Conservation (phyloP, 2,329 filamentous ascomycete species). For the Aureobasidium sp. region DNA sequence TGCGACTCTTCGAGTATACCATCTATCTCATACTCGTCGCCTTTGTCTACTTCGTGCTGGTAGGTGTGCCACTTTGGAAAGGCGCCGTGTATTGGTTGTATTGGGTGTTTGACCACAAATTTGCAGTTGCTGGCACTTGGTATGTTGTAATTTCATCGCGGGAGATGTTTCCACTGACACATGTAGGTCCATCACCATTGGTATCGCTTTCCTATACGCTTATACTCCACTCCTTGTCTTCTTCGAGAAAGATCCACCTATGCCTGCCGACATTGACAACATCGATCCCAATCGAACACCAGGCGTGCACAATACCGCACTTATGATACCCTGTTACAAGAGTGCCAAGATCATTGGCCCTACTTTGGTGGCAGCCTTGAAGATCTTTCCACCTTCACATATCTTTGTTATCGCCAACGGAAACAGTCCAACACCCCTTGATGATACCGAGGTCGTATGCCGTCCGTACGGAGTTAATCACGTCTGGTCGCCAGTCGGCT, state of each 20-base stretch:
- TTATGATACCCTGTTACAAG: constrained; percentile 46
- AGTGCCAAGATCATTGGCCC: constrained; percentile 36
- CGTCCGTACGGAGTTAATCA: constrained; percentile 40
- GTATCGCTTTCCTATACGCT: constrained; percentile 26
- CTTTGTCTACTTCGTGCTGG: constrained; percentile 42
- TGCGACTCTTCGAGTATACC: constrained; percentile 33
- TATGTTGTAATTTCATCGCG: not conserved
- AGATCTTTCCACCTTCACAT: constrained; percentile 40
- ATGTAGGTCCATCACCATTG: constrained; percentile 31
- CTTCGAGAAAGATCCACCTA: constrained; percentile 30
- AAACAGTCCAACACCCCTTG: constrained; percentile 40
- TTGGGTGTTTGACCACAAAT: constrained; percentile 35
- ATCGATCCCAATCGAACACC: constrained; percentile 19
- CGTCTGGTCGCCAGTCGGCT: constrained; percentile 43
- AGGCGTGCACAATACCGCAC: constrained; percentile 32
- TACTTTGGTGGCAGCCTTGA: constrained; percentile 40
- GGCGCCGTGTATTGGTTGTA: constrained; percentile 40
- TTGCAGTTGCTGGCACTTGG: constrained; percentile 36
- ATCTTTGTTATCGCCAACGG: constrained; percentile 46
- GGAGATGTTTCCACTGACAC: not conserved
- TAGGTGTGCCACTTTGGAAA: constrained; percentile 42
- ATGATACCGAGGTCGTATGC: constrained; percentile 43
- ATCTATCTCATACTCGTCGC: constrained; percentile 32
- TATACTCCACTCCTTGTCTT: constrained; percentile 27
- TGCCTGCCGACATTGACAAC: constrained; percentile 21